These are phyloP conservation scores for Allomyces macrogynus DNA, from an alignment of 192 early-diverging fungal genomes.

Conservation along the genomic window DNA sequence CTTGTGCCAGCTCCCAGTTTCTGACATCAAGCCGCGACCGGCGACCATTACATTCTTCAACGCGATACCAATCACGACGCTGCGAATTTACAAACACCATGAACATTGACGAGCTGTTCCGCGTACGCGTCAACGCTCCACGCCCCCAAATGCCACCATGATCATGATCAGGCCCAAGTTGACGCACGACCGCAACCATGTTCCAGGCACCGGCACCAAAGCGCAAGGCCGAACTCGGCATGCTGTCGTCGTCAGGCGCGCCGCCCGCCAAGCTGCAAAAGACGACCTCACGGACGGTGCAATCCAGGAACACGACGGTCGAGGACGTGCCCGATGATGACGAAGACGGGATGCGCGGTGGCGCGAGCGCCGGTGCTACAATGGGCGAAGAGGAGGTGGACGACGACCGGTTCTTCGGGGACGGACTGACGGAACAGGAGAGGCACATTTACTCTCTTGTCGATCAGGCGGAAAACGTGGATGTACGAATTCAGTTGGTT, in stretches of 20 bases:
- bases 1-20: too few relatives aligned
- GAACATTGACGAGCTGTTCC: too few relatives aligned
- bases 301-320: not conserved
- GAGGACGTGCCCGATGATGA: not conserved
- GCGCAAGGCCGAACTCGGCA: not conserved
- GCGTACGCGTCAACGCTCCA: too few relatives aligned
- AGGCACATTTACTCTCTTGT: not conserved
- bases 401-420: conserved; percentile 65
- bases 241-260: not conserved
- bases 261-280: not conserved
- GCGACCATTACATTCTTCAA: too few relatives aligned
- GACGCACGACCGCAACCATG: not conserved
- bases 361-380: too few relatives aligned
- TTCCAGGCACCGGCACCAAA: not conserved
- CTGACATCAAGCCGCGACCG: too few relatives aligned
- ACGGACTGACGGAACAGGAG: conserved; percentile 30
- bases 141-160: too few relatives aligned
- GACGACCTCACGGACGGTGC: not conserved
- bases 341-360: not conserved
- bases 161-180: too few relatives aligned
- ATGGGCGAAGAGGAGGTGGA: conserved; percentile 13
- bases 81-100: too few relatives aligned
- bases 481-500: not conserved
- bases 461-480: too few relatives aligned
- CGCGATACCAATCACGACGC: too few relatives aligned